Evolutionary conservation across 257 asterid genomes (phyloP), one percentile per base, ranked within the genome.

Genomic region (Prunella vulgaris): DNA sequence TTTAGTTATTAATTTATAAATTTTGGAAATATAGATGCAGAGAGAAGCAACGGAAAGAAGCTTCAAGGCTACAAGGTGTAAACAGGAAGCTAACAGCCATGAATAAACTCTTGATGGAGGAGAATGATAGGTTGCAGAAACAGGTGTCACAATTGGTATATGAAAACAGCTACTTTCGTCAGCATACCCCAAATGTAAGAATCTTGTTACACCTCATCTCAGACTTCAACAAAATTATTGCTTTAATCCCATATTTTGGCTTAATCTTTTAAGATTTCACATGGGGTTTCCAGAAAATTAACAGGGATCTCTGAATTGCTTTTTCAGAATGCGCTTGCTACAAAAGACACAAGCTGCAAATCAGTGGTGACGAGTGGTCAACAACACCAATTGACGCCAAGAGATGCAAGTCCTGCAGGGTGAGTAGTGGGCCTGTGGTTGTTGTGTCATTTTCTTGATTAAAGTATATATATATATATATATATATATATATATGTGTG

Each of bases 351-450:
- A 14, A 90, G 97, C 82, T 86, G 96, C 81, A 96, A 90, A 60
- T 90, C 97, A 32, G 95, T 88, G 81, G 96, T 90, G 94, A 90
- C 95, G 52, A 85, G 94, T 77, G 88, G 97, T 84, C 97, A 86
- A 78, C 96, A 84, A 72, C 90, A 84, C 84, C 93, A 84, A 76
- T 73, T 81, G 86, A 81, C 90, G 54, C 97, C 97, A 70, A 85
- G 97, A 82, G 97, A 88, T 86, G 96, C 97, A 69, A 88, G 97
- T 85, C 96, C 97, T 90, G 97, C 97, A 82, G 97, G 97, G 97
- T 88, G 74, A 84, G 93, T 76, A 75, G 92, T 82, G 91, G 78
- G 76, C 48, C 59, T 62, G 28, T 66, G 70, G 75, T 76, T 80
- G 86, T 80, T 76, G 79, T 54, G 86, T 86, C 87, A 46, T 81